Conservation (phyloP, 345 rosid genomes). For the Pugionium cornutum region DNA sequence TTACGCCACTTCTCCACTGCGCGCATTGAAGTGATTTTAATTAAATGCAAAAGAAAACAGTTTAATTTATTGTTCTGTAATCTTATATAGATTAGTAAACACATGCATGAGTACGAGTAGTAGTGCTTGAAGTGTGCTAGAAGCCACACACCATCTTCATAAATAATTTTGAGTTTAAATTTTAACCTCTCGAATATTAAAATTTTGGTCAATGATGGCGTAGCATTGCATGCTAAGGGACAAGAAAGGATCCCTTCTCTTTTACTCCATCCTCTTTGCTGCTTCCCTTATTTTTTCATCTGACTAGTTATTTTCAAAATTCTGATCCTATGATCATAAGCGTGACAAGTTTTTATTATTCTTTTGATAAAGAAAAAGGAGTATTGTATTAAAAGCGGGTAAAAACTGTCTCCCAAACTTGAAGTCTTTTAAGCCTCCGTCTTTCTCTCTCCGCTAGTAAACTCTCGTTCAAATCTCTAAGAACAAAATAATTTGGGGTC, state of each 20-base stretch:
- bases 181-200: neutral
- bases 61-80: too few species aligned
- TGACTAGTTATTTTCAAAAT: neutral
- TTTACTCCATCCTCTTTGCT: slow-evolving; percentile 31
- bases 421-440: neutral
- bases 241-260: slow-evolving; percentile 36
- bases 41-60: neutral
- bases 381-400: slow-evolving; percentile 12
- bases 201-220: slow-evolving; percentile 25
- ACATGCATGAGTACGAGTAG: slow-evolving; percentile 29
- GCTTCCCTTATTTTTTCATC: neutral
- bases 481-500: neutral
- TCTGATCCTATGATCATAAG: slow-evolving; percentile 11
- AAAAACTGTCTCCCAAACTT: slow-evolving; percentile 22
- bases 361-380: neutral
- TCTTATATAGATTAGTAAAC: slow-evolving; percentile 16
- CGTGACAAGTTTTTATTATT: slow-evolving; percentile 10
- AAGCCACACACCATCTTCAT: slow-evolving; percentile 13
- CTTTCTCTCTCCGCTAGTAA: neutral
- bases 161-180: neutral
- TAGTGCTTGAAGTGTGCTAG: slow-evolving; percentile 38
- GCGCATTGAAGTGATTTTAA: slow-evolving; percentile 20
- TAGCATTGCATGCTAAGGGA: slow-evolving; percentile 39
- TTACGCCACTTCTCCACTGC: slow-evolving; percentile 25
- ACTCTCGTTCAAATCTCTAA: neutral